Evolutionary conservation across 1,139 yeast species (phyloP).

Genomic region (Pichia sp.): DNA sequence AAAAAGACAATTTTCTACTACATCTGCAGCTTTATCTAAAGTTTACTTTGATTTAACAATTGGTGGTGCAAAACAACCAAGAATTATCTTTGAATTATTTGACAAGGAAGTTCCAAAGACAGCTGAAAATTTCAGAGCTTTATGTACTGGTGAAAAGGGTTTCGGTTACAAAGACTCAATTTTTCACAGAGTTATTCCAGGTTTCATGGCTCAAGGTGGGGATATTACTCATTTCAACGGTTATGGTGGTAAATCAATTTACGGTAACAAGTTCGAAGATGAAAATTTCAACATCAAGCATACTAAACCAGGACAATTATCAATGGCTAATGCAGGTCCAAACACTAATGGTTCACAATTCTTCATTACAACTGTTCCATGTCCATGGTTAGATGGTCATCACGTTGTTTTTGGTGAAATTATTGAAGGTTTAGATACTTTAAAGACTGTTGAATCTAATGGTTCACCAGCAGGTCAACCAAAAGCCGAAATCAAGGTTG

Average conservation of each 20-base stretch:
- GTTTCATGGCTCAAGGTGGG: constrained; percentile 42
- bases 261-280: constrained; percentile 31
- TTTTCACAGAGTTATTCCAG: constrained; percentile 44
- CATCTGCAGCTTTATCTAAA: constrained; percentile 34
- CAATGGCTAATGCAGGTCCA: constrained; percentile 41
- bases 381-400: constrained; percentile 38
- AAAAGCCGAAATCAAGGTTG: constrained; percentile 26
- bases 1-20: constrained; percentile 37
- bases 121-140: constrained; percentile 58
- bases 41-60: constrained; percentile 77
- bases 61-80: constrained; percentile 43
- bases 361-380: constrained; percentile 36
- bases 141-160: constrained; percentile 59
- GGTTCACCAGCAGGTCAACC: constrained; percentile 30
- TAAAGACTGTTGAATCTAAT: constrained; percentile 27
- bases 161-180: constrained; percentile 53
- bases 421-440: constrained; percentile 29
- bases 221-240: constrained; percentile 33
- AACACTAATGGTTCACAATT: constrained; percentile 40
- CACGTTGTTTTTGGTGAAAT: constrained; percentile 40
- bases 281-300: constrained; percentile 32
- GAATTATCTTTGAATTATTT: constrained; percentile 40
- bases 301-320: constrained; percentile 35
- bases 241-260: constrained; percentile 33
- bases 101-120: constrained; percentile 58